phyloP scores from a whole-genome alignment of 225 moss, liverwort and hornwort genomes.

The Antitrichia curtipendula region DNA sequence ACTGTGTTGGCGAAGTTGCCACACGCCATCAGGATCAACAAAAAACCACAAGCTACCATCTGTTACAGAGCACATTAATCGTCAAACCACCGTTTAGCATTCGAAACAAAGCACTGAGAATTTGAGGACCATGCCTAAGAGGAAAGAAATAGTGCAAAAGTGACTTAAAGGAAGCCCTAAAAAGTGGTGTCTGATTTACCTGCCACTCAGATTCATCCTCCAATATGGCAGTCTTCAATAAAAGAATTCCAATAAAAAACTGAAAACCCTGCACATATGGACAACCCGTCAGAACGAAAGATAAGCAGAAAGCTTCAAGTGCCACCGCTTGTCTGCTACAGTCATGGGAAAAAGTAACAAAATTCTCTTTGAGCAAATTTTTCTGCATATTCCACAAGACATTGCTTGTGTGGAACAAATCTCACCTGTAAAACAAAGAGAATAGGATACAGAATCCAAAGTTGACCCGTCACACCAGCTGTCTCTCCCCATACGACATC shows the following conservation, averaged over 20 bases:
- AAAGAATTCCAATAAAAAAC: conserved; percentile 23
- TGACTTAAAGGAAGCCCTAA: not conserved
- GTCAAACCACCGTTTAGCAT: not conserved
- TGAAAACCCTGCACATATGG: not conserved
- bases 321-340: not conserved
- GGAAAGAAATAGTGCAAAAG: not conserved
- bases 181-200: not conserved
- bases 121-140: not conserved
- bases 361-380: not conserved
- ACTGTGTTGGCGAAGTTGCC: conserved; percentile 86
- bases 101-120: not conserved
- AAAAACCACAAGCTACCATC: not conserved
- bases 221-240: conserved; percentile 52
- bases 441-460: conserved; percentile 90
- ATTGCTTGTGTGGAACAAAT: not conserved
- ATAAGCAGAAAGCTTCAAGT: not conserved
- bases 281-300: not conserved
- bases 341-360: not conserved
- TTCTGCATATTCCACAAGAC: not conserved
- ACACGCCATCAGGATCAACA: conserved; percentile 41
- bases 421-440: conserved; percentile 77
- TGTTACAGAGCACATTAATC: not conserved
- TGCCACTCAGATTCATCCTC: conserved; percentile 32
- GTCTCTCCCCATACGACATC: conserved; percentile 99
- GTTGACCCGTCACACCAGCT: conserved; percentile 85